phyloP scores from a whole-genome alignment of 805 yeast genomes.

The Cyberlindnera misumaiensis region DNA sequence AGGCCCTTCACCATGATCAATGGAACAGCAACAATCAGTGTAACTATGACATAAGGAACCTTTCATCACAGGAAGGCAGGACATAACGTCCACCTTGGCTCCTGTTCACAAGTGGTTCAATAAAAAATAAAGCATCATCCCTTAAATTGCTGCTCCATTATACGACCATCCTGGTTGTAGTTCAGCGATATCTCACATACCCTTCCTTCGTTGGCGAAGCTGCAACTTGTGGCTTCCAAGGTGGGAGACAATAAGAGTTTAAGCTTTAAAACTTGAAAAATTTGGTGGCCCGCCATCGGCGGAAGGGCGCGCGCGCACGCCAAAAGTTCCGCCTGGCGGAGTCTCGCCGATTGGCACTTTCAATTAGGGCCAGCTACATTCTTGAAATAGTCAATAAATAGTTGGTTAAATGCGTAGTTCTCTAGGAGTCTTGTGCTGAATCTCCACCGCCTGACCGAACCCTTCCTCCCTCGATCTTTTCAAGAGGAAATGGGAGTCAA shows the following conservation, averaged over 20 bases:
- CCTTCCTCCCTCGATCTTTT: conserved; percentile 62
- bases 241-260: too few relatives aligned
- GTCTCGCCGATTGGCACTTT: background rate
- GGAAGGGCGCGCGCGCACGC: too few relatives aligned
- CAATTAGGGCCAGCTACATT: conserved; percentile 3
- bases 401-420: conserved; percentile 21
- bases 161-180: too few relatives aligned
- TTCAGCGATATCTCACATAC: too few relatives aligned
- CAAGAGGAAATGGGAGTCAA: conserved; percentile 63
- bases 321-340: background rate
- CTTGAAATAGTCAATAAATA: background rate
- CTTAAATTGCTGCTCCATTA: conserved; percentile 1
- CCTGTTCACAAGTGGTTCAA: conserved; percentile 27
- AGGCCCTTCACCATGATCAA: background rate
- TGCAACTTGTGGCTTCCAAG: too few relatives aligned
- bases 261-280: background rate
- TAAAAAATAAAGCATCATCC: conserved; percentile 22
- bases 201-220: too few relatives aligned
- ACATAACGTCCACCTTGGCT: conserved; percentile 20
- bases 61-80: conserved; percentile 52
- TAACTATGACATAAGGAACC: conserved; percentile 74
- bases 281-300: background rate
- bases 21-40: conserved; percentile 47
- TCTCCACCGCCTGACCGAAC: conserved; percentile 50
- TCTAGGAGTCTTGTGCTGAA: conserved; percentile 33